These are phyloP conservation scores for Aspergillus incahuasiensis DNA, from an alignment of 495 filamentous ascomycete species.

Conservation along the genomic window DNA sequence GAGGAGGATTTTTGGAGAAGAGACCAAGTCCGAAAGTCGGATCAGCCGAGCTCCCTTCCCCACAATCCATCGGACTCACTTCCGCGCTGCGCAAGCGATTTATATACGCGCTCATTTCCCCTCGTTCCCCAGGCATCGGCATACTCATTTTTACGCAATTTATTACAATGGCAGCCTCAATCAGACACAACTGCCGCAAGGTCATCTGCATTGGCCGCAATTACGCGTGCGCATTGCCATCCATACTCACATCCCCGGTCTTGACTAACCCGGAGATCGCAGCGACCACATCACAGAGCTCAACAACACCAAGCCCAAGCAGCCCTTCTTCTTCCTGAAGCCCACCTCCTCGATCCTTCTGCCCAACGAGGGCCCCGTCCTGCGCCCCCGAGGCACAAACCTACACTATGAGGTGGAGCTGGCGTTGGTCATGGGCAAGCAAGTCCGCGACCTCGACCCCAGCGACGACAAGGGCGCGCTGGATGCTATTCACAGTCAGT, in stretches of 20 bases:
- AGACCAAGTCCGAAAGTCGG: conserved; percentile 16
- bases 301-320: conserved; percentile 75
- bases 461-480: conserved; percentile 50
- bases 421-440: conserved; percentile 78
- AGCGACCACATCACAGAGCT: conserved; percentile 95
- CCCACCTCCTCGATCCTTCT: conserved; percentile 76
- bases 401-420: conserved; percentile 97
- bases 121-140: no score
- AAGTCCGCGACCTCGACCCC: conserved; percentile 64
- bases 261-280: conserved; percentile 12
- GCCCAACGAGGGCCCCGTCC: conserved; percentile 73
- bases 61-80: conserved; percentile 7
- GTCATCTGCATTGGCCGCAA: conserved; percentile 97
- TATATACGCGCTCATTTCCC: not conserved
- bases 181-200: conserved; percentile 65
- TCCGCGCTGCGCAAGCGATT: conserved; percentile 6
- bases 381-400: conserved; percentile 73
- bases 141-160: not conserved
- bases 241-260: not conserved
- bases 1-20: not conserved
- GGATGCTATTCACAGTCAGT: conserved; percentile 48
- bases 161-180: conserved; percentile 31
- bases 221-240: conserved; percentile 68
- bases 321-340: conserved; percentile 99
- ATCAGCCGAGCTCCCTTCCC: conserved; percentile 20